Percentiles rank a stretch among this genome's conserved stretches.
These are phyloP conservation scores for Aspergillus brasiliensis DNA, from an alignment of 2,329 filamentous ascomycete species.

Conservation along the genomic window DNA sequence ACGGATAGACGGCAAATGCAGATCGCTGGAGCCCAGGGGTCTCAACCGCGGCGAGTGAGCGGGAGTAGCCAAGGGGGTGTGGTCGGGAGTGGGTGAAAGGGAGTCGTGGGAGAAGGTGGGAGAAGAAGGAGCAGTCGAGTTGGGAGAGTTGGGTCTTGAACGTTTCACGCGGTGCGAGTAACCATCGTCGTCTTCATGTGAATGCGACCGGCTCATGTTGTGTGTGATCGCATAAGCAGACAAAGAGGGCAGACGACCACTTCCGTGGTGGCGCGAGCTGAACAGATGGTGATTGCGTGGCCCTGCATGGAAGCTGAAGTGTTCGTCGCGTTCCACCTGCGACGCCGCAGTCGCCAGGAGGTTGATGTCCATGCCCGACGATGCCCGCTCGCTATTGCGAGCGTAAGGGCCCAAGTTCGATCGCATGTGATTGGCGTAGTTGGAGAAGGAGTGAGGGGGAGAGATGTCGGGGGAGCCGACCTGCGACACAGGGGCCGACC, in stretches of 20 bases:
- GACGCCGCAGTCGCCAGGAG: constrained; percentile 70
- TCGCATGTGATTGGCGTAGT: constrained; percentile 60
- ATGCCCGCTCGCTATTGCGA: constrained; percentile 49
- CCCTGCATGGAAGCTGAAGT: constrained; percentile 44
- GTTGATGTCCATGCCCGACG: constrained; percentile 62
- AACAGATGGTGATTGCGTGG: constrained; percentile 52
- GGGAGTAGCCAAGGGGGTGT: constrained; percentile 96
- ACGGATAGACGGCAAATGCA: constrained; percentile 86
- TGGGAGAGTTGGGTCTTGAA: constrained; percentile 88
- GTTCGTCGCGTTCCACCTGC: constrained; percentile 65
- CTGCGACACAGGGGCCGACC: constrained; percentile 84
- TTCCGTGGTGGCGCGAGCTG: constrained; percentile 48
- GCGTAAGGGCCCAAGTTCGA: constrained; percentile 62
- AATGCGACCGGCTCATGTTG: constrained; percentile 89
- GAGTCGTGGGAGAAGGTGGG: constrained; percentile 97
- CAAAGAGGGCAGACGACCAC: constrained; percentile 70
- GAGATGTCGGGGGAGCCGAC: constrained; percentile 94
- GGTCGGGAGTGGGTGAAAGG: constrained; percentile 90
- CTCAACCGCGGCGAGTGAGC: constrained; percentile 91
- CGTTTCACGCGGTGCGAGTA: constrained; percentile 78
- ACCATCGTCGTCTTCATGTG: constrained; percentile 73
- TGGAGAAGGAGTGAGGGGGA: constrained; percentile 81
- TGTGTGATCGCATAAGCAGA: constrained; percentile 74
- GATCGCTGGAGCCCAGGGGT: constrained; percentile 68
- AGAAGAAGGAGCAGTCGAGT: constrained; percentile 93